Conservation (phyloP, 2,329 filamentous ascomycete species). For the Beauveria asiatica region DNA sequence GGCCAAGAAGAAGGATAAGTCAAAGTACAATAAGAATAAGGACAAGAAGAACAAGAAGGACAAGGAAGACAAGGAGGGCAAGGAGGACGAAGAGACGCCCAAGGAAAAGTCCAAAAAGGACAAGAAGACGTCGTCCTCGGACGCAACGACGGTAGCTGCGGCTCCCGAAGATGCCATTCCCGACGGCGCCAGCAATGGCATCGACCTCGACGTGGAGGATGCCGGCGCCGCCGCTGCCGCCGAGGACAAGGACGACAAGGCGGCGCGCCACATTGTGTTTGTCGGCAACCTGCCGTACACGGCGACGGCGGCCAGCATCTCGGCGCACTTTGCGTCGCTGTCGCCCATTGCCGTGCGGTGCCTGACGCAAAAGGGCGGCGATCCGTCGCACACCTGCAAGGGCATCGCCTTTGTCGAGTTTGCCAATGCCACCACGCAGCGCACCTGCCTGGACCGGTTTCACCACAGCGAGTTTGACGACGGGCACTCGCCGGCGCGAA, state of each 20-base stretch:
- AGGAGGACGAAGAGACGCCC: slow-evolving; percentile 20
- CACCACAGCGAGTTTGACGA: slow-evolving; percentile 74
- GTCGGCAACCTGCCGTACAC: slow-evolving; percentile 79
- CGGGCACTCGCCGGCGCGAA: slow-evolving; percentile 47
- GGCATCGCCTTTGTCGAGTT: slow-evolving; percentile 89
- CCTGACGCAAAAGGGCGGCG: slow-evolving; percentile 56
- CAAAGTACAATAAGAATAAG: slow-evolving; percentile 14
- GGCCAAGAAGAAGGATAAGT: slow-evolving; percentile 12
- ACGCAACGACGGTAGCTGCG: slow-evolving; percentile 11
- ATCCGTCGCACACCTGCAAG: slow-evolving; percentile 51
- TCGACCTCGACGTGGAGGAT: slow-evolving; percentile 10
- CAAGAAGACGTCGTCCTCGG: slow-evolving; percentile 13
- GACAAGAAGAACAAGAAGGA: slow-evolving; percentile 25
- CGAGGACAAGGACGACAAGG: slow-evolving; percentile 16
- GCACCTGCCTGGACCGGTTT: slow-evolving; percentile 83
- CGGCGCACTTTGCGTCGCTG: slow-evolving; percentile 70
- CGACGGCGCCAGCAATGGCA: slow-evolving; percentile 25
- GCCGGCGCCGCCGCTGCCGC: slow-evolving; percentile 13
- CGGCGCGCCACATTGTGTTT: slow-evolving; percentile 25
- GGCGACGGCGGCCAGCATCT: slow-evolving; percentile 61
- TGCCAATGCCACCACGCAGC: slow-evolving; percentile 76
- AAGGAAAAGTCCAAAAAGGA: slow-evolving; percentile 17
- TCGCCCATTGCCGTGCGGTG: slow-evolving; percentile 41
- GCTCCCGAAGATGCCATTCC: slow-evolving; percentile 14
- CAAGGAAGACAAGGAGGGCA: slow-evolving; percentile 20